Evolutionary conservation across 2,329 filamentous ascomycete genomes (phyloP).

Genomic region (Stagonosporopsis chrysanthemi): DNA sequence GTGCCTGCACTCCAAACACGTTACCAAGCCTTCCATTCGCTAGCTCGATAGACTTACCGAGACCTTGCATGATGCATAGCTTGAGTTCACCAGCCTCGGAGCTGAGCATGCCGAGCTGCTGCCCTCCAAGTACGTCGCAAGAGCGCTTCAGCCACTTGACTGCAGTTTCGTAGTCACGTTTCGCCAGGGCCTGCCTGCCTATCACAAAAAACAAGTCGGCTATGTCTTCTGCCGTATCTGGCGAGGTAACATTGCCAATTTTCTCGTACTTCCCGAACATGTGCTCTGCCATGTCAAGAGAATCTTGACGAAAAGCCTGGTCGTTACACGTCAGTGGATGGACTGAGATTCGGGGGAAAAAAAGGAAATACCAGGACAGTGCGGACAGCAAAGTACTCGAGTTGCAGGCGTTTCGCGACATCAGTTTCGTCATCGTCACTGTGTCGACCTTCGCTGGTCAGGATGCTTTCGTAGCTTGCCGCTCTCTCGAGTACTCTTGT

Average conservation of each 20-base stretch:
- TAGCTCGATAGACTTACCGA: constrained; percentile 37
- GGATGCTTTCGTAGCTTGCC: constrained; percentile 57
- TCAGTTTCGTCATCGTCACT: constrained; percentile 34
- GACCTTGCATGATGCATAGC: constrained; percentile 68
- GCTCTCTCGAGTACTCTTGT: constrained; percentile 69
- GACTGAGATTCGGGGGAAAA: not conserved
- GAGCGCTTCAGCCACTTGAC: constrained; percentile 78
- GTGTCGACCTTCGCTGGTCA: constrained; percentile 27
- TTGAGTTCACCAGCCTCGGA: constrained; percentile 69
- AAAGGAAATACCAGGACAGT: constrained; percentile 66
- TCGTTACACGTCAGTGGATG: not conserved
- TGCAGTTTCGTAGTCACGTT: constrained; percentile 63
- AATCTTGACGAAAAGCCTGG: constrained; percentile 77
- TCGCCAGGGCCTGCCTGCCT: constrained; percentile 65
- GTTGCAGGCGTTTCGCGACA: constrained; percentile 55
- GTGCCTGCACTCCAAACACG: constrained; percentile 59
- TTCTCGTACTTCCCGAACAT: constrained; percentile 70
- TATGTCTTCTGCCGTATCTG: constrained; percentile 65
- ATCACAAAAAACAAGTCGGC: constrained; percentile 76
- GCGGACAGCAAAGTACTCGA: constrained; percentile 71
- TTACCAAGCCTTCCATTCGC: constrained; percentile 14
- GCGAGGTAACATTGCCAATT: constrained; percentile 53
- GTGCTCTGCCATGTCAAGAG: constrained; percentile 78
- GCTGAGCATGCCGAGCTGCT: constrained; percentile 64
- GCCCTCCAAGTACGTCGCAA: constrained; percentile 63